A percentile compares a stretch with the other conserved stretches of the same genome.
Evolutionary conservation across 148 eudicot species (phyloP).

Genomic region (Diospyros kaki): DNA sequence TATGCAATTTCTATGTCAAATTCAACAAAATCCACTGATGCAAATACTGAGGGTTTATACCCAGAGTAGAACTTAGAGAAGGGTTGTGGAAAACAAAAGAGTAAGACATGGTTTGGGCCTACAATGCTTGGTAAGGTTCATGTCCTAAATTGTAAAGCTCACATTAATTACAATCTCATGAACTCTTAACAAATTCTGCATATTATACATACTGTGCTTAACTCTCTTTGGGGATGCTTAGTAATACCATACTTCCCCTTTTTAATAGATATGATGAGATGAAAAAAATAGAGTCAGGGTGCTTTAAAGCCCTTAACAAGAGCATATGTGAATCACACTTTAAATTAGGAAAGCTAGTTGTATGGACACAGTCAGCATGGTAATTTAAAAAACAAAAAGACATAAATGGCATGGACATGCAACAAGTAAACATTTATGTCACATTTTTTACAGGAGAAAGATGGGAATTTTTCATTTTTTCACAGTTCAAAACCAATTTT

Average conservation of each 20-base stretch:
- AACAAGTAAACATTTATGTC: no score
- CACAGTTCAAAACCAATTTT: no score
- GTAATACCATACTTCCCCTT: neutral
- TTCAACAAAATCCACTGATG: neutral
- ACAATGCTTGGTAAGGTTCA: neutral
- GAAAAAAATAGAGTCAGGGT: no score
- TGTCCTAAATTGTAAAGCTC: neutral
- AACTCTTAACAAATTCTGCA: neutral
- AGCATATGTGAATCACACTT: neutral
- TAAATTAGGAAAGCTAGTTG: neutral
- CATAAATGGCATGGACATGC: no score
- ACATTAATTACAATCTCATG: conserved; percentile 7
- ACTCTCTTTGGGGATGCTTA: neutral
- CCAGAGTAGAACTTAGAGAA: neutral
- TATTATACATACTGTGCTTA: neutral
- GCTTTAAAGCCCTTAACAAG: neutral
- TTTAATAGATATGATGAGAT: neutral
- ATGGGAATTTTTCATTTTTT: no score
- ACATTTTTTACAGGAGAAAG: no score
- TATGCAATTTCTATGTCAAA: neutral
- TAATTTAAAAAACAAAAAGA: no score
- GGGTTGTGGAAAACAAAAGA: neutral
- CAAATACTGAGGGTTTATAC: neutral
- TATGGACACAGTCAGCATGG: neutral
- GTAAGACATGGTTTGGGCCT: neutral